Conservation (phyloP, 2,329 filamentous ascomycete species). For the Lasiodiplodia sp. region DNA sequence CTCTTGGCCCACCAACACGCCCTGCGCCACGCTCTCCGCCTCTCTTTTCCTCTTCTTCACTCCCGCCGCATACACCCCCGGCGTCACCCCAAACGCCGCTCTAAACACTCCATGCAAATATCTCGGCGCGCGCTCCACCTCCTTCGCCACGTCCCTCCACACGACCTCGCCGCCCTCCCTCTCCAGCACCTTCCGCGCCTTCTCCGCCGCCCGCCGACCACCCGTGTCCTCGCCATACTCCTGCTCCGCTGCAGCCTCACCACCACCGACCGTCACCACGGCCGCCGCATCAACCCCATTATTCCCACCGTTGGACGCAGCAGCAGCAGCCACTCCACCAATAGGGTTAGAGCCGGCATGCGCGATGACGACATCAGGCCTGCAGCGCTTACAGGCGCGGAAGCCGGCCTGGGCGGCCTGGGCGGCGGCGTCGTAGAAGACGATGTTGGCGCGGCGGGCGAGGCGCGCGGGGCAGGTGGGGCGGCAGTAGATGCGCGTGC, state of each 20-base stretch:
- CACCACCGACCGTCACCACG: constrained; percentile 32
- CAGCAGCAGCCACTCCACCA: too few species aligned
- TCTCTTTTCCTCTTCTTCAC: neutral
- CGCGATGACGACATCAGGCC: constrained; percentile 49
- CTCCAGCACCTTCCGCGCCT: constrained; percentile 36
- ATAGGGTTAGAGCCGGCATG: too few species aligned
- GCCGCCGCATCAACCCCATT: too few species aligned
- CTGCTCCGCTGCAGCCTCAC: constrained; percentile 36
- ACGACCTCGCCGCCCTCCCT: constrained; percentile 39
- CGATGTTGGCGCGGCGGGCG: constrained; percentile 62
- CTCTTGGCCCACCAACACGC: neutral
- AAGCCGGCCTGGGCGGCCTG: constrained; percentile 60
- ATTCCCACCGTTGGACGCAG: too few species aligned
- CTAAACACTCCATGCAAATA: constrained; percentile 68
- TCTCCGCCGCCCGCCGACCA: constrained; percentile 45
- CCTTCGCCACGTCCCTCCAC: constrained; percentile 58
- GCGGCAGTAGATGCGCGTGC: constrained; percentile 66
- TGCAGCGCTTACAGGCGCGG: constrained; percentile 66
- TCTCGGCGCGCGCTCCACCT: constrained; percentile 62
- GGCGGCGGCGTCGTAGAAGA: constrained; percentile 58
- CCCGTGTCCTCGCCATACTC: constrained; percentile 42
- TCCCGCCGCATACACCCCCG: constrained; percentile 49
- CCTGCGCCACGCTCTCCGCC: neutral
- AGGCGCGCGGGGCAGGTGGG: constrained; percentile 68
- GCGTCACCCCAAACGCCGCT: constrained; percentile 61